phyloP scores from a whole-genome alignment of 1,284 basidiomycete genomes.

The Fereydounia khargensis region DNA sequence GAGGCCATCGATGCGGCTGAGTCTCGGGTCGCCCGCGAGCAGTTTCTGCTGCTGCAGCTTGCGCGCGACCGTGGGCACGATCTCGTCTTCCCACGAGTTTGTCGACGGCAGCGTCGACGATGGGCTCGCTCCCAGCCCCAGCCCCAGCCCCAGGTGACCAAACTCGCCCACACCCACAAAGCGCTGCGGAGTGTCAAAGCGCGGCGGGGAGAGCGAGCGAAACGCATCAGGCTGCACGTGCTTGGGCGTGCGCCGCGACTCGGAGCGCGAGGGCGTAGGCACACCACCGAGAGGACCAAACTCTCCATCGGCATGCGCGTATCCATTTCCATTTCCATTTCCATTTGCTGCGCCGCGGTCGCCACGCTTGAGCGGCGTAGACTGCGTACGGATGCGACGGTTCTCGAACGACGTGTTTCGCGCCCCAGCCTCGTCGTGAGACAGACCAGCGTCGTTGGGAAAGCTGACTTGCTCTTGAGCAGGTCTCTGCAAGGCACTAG shows the following conservation, averaged over 20 bases:
- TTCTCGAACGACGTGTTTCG: constrained; percentile 5
- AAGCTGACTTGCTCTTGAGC: no score
- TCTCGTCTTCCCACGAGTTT: constrained; percentile 44
- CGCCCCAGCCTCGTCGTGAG: background rate
- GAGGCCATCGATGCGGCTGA: constrained; percentile 33
- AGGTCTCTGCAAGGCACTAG: no score
- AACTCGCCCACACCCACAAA: background rate
- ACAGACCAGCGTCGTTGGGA: constrained; percentile 6
- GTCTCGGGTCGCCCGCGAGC: constrained; percentile 8
- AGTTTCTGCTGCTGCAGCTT: constrained; percentile 41
- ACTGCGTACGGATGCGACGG: constrained; percentile 17
- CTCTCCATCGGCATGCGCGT: constrained; percentile 8
- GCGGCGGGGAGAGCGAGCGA: constrained; percentile 11
- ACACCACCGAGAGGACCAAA: constrained; percentile 38
- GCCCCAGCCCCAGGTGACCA: constrained; percentile 5
- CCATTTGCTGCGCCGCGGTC: background rate
- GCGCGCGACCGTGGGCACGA: constrained; percentile 38
- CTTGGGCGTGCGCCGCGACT: constrained; percentile 5
- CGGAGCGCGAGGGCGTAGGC: constrained; percentile 9
- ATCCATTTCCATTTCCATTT: background rate
- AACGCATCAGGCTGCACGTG: constrained; percentile 24
- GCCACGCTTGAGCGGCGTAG: constrained; percentile 13
- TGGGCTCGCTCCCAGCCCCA: no score
- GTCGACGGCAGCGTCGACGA: background rate
- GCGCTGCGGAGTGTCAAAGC: background rate